phyloP scores from a whole-genome alignment of 345 rosid genomes.

The Physaria fendleri region DNA sequence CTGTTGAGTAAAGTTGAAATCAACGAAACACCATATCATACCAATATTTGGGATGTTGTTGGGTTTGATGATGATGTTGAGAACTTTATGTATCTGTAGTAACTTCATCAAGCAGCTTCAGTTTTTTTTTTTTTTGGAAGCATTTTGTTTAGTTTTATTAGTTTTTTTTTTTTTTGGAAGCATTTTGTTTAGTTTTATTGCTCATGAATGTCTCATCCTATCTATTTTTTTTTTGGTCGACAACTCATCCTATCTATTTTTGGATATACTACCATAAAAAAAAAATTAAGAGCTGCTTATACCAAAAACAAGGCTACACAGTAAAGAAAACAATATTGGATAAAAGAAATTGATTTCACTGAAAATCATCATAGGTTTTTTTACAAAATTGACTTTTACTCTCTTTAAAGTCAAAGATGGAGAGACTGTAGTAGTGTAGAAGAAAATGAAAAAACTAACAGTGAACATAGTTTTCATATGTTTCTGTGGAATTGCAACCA shows the following conservation, averaged over 20 bases:
- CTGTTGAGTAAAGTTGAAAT: conserved; percentile 3
- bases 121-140: too few relatives aligned
- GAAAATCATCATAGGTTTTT: not conserved
- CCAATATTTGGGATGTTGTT: not conserved
- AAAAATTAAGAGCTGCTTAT: not conserved
- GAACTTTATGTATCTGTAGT: conserved; percentile 8
- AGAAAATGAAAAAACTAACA: not conserved
- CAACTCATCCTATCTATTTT: not conserved
- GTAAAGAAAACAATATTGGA: not conserved
- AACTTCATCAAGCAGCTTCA: too few relatives aligned
- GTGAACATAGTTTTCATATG: not conserved
- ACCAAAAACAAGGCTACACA: not conserved
- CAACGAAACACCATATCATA: not conserved
- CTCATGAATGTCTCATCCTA: too few relatives aligned
- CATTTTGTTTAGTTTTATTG: too few relatives aligned
- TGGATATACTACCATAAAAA: not conserved
- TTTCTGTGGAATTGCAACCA: not conserved
- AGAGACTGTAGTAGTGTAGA: not conserved
- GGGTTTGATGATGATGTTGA: conserved; percentile 3
- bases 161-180: too few relatives aligned
- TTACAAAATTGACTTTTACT: not conserved
- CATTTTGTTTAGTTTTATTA: too few relatives aligned
- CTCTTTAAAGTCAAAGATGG: not conserved
- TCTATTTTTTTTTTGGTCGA: too few relatives aligned
- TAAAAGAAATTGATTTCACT: not conserved